Conservation (phyloP, 495 filamentous ascomycete species). For the Penicillium lividum region DNA sequence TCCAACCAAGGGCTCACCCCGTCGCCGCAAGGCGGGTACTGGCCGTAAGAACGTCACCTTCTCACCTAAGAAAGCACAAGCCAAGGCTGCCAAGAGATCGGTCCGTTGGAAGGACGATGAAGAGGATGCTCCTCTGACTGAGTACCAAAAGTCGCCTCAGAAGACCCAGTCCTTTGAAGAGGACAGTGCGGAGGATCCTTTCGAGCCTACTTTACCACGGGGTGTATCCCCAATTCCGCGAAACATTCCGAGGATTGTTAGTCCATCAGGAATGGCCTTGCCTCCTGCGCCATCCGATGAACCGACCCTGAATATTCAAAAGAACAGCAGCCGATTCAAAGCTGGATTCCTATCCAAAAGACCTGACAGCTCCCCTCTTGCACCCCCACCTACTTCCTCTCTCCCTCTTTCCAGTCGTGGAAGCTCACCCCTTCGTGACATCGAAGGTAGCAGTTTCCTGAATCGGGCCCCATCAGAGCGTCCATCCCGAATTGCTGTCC, state of each 20-base stretch:
- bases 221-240: slow-evolving; percentile 49
- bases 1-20: slow-evolving; percentile 73
- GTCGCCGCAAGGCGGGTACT: slow-evolving; percentile 68
- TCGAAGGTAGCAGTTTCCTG: slow-evolving; percentile 58
- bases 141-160: slow-evolving; percentile 85
- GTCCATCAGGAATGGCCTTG: slow-evolving; percentile 33
- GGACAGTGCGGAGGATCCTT: slow-evolving; percentile 42
- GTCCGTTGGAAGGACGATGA: slow-evolving; percentile 95
- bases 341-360: slow-evolving; percentile 86
- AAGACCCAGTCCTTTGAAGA: slow-evolving; percentile 54
- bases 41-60: slow-evolving; percentile 80
- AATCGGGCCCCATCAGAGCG: slow-evolving; percentile 55
- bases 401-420: slow-evolving; percentile 64
- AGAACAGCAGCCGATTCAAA: slow-evolving; percentile 81
- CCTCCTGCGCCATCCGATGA: slow-evolving; percentile 35
- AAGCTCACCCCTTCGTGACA: slow-evolving; percentile 65
- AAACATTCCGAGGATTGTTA: slow-evolving; percentile 40
- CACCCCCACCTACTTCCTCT: slow-evolving; percentile 58
- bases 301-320: slow-evolving; percentile 38
- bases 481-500: slow-evolving; percentile 51
- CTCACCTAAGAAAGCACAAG: slow-evolving; percentile 74
- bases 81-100: slow-evolving; percentile 64
- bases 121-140: slow-evolving; percentile 77
- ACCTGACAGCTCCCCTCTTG: slow-evolving; percentile 60
- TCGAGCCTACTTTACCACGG: slow-evolving; percentile 36